phyloP scores from a whole-genome alignment of 495 filamentous ascomycete species.

The Rusavskia elegans region DNA sequence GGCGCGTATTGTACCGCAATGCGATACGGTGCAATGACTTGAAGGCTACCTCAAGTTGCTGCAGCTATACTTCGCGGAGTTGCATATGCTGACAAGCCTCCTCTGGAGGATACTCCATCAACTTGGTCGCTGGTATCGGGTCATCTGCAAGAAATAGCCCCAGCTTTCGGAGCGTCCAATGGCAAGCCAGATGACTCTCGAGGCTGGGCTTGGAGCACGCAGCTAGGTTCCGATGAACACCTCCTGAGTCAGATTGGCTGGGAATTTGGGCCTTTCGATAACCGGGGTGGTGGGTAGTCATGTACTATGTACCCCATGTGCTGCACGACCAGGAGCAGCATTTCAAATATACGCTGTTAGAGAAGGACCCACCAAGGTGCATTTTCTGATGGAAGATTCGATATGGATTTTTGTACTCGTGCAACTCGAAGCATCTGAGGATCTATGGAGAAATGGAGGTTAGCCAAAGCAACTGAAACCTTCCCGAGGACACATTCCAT shows the following conservation, averaged over 20 bases:
- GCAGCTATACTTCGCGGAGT: background rate
- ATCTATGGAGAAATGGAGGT: background rate
- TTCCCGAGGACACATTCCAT: background rate
- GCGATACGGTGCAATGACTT: too few species aligned
- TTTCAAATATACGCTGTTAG: background rate
- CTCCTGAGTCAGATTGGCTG: background rate
- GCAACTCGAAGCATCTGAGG: too few species aligned
- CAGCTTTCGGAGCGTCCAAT: background rate
- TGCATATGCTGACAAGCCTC: too few species aligned
- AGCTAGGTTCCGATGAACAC: background rate
- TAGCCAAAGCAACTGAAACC: background rate
- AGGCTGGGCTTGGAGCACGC: background rate
- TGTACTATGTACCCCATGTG: background rate
- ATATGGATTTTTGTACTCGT: too few species aligned
- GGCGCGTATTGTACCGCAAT: too few species aligned
- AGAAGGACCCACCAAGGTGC: background rate
- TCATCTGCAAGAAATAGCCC: background rate
- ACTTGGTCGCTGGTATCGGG: background rate
- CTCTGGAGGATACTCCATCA: background rate
- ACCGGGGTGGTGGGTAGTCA: too few species aligned
- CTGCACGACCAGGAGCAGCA: background rate
- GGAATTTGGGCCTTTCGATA: too few species aligned
- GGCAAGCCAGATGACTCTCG: background rate
- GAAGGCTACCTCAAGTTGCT: background rate
- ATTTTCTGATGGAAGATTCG: too few species aligned